Conservation (phyloP, 768 basidiomycete genomes). For the Tylopilus rubrobrunneus region DNA sequence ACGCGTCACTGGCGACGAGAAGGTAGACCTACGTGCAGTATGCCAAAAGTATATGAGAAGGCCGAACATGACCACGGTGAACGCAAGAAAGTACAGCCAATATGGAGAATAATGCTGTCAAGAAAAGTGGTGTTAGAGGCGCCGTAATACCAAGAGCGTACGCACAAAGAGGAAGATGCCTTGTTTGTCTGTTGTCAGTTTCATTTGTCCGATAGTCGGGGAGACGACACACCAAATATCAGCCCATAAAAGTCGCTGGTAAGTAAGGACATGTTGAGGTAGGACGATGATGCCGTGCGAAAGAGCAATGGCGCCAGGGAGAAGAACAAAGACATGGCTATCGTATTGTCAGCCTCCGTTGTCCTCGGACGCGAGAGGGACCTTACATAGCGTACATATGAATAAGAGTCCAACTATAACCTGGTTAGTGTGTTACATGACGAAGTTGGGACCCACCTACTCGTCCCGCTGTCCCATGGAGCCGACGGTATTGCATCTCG, state of each 20-base stretch:
- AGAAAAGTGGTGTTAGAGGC: neutral
- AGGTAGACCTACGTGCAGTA: constrained; percentile 59
- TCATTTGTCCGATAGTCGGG: neutral
- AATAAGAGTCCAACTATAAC: constrained; percentile 44
- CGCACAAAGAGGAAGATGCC: constrained; percentile 52
- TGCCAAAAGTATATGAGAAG: constrained; percentile 85
- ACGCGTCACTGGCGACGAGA: too few relatives aligned
- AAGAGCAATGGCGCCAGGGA: constrained; percentile 80
- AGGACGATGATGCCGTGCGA: constrained; percentile 80
- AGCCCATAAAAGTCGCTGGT: constrained; percentile 87
- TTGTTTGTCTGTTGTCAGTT: constrained; percentile 11
- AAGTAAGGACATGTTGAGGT: constrained; percentile 80
- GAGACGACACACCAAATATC: constrained; percentile 48
- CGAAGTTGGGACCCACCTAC: constrained; percentile 35
- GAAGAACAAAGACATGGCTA: constrained; percentile 77
- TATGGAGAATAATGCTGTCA: constrained; percentile 73
- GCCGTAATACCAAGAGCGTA: neutral
- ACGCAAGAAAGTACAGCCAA: constrained; percentile 87
- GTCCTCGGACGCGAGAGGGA: neutral
- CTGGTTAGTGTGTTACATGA: constrained; percentile 34
- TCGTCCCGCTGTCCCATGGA: constrained; percentile 67
- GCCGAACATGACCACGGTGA: constrained; percentile 63
- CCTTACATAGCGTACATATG: constrained; percentile 39
- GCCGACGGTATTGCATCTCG: constrained; percentile 56
- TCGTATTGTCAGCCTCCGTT: neutral